Base-by-base conservation (phyloP, 2,329 filamentous ascomycete species). In the Ramichloridium luteum region DNA sequence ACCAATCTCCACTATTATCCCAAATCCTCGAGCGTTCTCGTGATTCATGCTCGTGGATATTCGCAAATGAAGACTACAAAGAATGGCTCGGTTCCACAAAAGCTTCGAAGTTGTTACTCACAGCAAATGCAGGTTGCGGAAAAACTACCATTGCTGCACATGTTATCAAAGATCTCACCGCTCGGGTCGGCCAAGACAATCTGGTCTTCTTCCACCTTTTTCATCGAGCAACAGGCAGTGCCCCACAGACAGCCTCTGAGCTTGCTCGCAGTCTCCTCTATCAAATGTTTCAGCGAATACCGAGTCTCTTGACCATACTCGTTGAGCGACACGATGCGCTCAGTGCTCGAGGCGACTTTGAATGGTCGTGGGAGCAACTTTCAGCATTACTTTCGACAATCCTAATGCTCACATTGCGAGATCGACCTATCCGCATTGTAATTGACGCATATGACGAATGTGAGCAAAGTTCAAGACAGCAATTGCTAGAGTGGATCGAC, bases 91-190 rank as follows among this genome's bases (percentile, higher is more conserved):
- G 44, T 3, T 28, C 30, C 11, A 16, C 27, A 17, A 18, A 39
- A n/a, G 31, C 38, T 14, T 29, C 29, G 16, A 48, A 54, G 31
- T 56, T 49, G 39, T 56, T 47, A 53, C 39, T 56, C 3, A 45
- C 32, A 9, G 50, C 51, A 5, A 39, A 46, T 26, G 50, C 52
- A 3, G 53, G 54, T 12, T 53, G 43, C 8, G 51, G 54, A n/a
- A 56, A 55, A 26, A 53, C 49, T 2, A 55, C 53, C 0, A 44
- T 55, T n/a, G 41, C 50, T 11, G 44, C 45, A 6, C 51, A 51
- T 0, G 31, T 57, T 0, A 51, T 48, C 4, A 12, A 37, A 20
- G 20, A 30, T 11, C 37, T 43, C 27, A 9, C 37, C 9, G 16
- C 31, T 4, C 17, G 27, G 13, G 4, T 25, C 11, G 13, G 30